Evolutionary conservation across 441 rosid genomes (phyloP), one percentile per base, ranked within the genome.

Genomic region (Pelargonium citronellum): DNA sequence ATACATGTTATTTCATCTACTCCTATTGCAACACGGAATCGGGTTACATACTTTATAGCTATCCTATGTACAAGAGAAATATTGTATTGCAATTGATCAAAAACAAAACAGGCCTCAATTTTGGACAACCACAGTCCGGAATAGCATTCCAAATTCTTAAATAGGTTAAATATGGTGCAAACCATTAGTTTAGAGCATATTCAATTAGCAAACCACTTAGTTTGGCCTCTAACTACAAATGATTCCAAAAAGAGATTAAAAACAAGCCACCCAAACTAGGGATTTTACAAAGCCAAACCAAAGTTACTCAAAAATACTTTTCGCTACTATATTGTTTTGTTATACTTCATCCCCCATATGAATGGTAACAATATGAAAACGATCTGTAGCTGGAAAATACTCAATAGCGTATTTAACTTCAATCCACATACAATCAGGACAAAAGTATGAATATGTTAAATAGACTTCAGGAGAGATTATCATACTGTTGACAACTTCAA

Each of bases 401-500:
- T 6, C 61, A 55, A 17, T 57, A 7, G 22, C 22, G 7, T 16
- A 55, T 55, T 16, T 15, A 55, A 55, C 16, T 55, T 55, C 60
- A 44, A 0, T n/a, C 15, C 17, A n/a, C 20, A 53, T 17, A 53
- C 19, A 5, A 16, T 19, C 66, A 62, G 5, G 11, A 24, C 15
- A 22, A 62, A 22, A 27, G n/a, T 6, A 4, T 27, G 17, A 62
- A 62, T 22, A 24, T 9, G 15, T 62, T 62, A 62, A 12, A 62
- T 3, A 51, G 10, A 30, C 16, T 10, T 58, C 34, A 10, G 30
- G 34, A 19, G 4, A 9, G 10, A 61, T 68, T 22, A 78, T 73
- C 82, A 47, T 91, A 93, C 97, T 83, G 96, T 93, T 66, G 99
- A 96, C 70, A 93, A 83, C 83, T 96, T 93, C 79, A 96, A 81